Evolutionary conservation across 2,329 filamentous ascomycete species (phyloP), one percentile per base, ranked within the genome.

Genomic region (Talaromyces sp.): DNA sequence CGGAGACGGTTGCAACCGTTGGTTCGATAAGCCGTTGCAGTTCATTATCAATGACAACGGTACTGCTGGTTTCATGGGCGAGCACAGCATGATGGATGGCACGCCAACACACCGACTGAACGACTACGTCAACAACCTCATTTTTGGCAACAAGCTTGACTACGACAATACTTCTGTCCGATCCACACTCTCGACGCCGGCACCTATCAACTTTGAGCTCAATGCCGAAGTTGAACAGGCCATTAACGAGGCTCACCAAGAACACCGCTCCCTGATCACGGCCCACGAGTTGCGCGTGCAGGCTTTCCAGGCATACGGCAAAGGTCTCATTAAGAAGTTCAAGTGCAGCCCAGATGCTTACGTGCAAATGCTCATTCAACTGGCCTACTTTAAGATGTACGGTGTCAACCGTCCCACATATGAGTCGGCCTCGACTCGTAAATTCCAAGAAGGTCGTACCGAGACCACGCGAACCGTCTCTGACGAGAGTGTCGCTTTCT

Each of bases 61-160:
- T 68, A 96, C 94, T 8, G 90, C 94, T 2, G 94, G 94, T 63
- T 99, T 99, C 83, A 93, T 92, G 83, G 94, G 94, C 71, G 94
- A 99, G 79, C 94, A 99, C 83, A 95, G 90, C 69, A 97, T 99
- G 94, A 99, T 99, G 95, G 94, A 99, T 74, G 94, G 95, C 65
- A 99, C 94, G 7, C 92, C 95, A 1, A 99, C 95, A 2, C 94
- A 97, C 78, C 89, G 95, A 46, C 65, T 99, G 17, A 99, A 97
- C 76, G 94, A 99, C 82, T 94, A 92, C 72, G 84, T 95, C 72
- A 95, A 93, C 80, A 87, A 90, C 73, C 84, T 90, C 70, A 97
- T 97, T 75, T 92, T 96, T 79, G 88, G 88, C 79, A 93, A 96
- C 80, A 95, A 94, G 75, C 86, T 99, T 61, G 92, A 97, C 76